Evolutionary conservation across 106 monocot genomes (phyloP).

Genomic region (Phalaenopsis equestris): DNA sequence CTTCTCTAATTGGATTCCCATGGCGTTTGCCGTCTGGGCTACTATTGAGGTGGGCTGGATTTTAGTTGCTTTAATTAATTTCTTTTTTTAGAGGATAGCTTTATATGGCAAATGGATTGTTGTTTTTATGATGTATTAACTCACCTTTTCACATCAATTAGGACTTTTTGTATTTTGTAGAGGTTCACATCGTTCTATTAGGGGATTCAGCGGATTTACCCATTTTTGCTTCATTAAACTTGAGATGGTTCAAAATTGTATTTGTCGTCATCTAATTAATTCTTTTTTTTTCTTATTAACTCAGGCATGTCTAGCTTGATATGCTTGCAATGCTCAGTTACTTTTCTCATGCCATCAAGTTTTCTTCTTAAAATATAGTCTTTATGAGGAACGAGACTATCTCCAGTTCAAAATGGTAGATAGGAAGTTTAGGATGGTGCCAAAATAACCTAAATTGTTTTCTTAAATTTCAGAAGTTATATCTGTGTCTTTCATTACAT

Average conservation of each 20-base stretch:
- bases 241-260: background rate
- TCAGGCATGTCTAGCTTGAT: background rate
- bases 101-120: background rate
- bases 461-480: background rate
- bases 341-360: background rate
- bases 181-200: background rate
- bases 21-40: slow-evolving; percentile 80
- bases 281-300: too few relatives aligned
- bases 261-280: background rate
- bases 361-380: background rate
- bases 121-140: background rate
- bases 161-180: background rate
- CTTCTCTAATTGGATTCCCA: slow-evolving; percentile 95
- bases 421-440: background rate
- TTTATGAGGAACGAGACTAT: background rate
- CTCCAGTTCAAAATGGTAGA: background rate
- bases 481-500: background rate
- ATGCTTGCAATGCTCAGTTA: background rate
- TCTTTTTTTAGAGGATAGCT: background rate
- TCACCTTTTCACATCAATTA: background rate
- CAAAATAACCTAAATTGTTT: background rate
- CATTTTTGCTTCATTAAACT: background rate
- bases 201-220: background rate
- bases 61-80: background rate
- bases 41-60: slow-evolving; percentile 53